These are phyloP conservation scores for Tylopilus cervinicoccineus DNA, from an alignment of 768 basidiomycete genomes.

Conservation along the genomic window DNA sequence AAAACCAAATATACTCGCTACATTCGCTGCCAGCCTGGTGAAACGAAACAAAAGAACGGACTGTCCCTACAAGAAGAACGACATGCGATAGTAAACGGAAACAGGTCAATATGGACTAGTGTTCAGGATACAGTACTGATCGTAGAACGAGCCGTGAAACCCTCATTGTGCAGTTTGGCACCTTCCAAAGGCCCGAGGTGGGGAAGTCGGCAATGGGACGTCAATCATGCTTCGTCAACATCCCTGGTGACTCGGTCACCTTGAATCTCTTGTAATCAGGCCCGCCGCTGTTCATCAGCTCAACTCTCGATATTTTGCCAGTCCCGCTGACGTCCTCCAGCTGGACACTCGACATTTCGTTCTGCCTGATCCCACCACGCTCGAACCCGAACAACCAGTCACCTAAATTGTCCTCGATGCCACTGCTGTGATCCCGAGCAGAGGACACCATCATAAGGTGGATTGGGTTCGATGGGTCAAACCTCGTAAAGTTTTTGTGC, in stretches of 20 bases:
- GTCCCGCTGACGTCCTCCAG: neutral
- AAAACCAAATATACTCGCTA: too few species aligned
- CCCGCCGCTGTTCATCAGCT: neutral
- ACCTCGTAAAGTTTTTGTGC: neutral
- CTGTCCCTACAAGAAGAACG: too few species aligned
- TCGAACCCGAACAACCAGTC: neutral
- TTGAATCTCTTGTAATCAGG: neutral
- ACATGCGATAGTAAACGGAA: too few species aligned
- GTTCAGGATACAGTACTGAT: too few species aligned
- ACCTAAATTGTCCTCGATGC: neutral
- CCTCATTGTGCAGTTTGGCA: too few species aligned
- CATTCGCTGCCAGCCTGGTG: too few species aligned
- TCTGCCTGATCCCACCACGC: neutral
- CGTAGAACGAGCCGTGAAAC: too few species aligned
- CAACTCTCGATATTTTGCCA: neutral
- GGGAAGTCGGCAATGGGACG: too few species aligned
- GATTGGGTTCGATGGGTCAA: slow-evolving; percentile 6
- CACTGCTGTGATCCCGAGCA: neutral
- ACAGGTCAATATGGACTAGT: too few species aligned
- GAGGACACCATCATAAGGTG: slow-evolving; percentile 8
- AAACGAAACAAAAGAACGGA: too few species aligned
- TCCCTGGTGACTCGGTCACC: neutral
- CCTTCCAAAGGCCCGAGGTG: too few species aligned
- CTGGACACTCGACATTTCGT: neutral
- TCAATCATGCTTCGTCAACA: too few species aligned